A percentile compares a stretch with the other conserved stretches of the same genome.
Conservation (phyloP, 139 green algal genomes). For the Medakamo hakoo region DNA sequence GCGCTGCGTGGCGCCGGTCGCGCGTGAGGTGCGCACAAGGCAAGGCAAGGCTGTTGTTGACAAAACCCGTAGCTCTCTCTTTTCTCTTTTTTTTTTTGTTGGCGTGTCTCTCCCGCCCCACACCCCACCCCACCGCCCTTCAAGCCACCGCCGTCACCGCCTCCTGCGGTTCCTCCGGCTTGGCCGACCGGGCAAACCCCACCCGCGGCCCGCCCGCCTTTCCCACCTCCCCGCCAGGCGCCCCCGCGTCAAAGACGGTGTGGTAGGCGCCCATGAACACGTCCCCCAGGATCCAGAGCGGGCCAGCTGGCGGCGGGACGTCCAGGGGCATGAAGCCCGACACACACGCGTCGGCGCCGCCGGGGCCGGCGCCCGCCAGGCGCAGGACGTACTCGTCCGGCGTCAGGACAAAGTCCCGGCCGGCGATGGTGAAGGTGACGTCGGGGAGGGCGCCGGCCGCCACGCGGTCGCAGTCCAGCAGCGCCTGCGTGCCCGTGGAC, state of each 20-base stretch:
- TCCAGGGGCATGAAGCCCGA: conserved; percentile 94
- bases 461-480: conserved; percentile 74
- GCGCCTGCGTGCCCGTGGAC: conserved; percentile 15
- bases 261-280: conserved; percentile 91
- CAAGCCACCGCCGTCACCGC: too few relatives aligned
- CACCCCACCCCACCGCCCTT: too few relatives aligned
- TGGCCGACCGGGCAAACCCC: too few relatives aligned
- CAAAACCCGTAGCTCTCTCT: too few relatives aligned
- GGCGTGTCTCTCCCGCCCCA: too few relatives aligned
- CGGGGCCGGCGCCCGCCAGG: conserved; percentile 23
- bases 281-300: conserved; percentile 94
- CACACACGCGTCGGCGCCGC: conserved; percentile 67
- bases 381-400: conserved; percentile 79
- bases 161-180: too few relatives aligned
- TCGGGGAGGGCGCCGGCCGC: conserved; percentile 56
- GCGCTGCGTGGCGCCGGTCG: too few relatives aligned
- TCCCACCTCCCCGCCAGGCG: too few relatives aligned
- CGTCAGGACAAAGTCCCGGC: conserved; percentile 53
- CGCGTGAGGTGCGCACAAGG: too few relatives aligned
- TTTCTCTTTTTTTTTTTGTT: too few relatives aligned
- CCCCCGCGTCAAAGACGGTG: conserved; percentile 89
- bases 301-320: conserved; percentile 55
- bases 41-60: too few relatives aligned
- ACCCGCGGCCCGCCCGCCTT: too few relatives aligned
- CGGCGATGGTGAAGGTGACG: conserved; percentile 64